Percentiles rank a stretch among this genome's conserved stretches.
Evolutionary conservation across 768 basidiomycete genomes (phyloP).

Genomic region (Coprinellus aureogranulatus): DNA sequence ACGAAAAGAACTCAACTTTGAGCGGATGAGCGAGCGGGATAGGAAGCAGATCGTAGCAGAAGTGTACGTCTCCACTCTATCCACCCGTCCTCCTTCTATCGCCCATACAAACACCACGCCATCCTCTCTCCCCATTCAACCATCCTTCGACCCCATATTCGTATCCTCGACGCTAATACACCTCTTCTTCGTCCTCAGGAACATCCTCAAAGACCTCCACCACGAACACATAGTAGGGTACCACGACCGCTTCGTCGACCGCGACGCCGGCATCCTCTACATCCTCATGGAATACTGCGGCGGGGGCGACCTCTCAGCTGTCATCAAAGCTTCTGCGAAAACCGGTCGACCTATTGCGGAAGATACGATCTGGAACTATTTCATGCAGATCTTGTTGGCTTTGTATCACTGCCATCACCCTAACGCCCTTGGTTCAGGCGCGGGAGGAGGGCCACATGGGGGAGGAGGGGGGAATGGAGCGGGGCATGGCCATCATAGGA

Average conservation of each 20-base stretch:
- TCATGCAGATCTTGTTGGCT: conserved; percentile 88
- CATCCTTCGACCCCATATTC: not conserved
- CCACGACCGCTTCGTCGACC: conserved; percentile 88
- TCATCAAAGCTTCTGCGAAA: conserved; percentile 79
- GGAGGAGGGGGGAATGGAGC: too few species aligned
- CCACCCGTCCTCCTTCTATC: not conserved
- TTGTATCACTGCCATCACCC: conserved; percentile 93
- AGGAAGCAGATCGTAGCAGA: conserved; percentile 96
- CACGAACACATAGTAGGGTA: conserved; percentile 97
- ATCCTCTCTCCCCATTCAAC: not conserved
- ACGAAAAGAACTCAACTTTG: conserved; percentile 95
- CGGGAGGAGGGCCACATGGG: too few species aligned
- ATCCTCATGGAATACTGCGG: conserved; percentile 99
- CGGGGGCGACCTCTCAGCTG: conserved; percentile 85
- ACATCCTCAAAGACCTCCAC: conserved; percentile 92
- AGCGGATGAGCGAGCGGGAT: conserved; percentile 93
- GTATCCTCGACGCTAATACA: not conserved
- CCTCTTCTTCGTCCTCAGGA: conserved; percentile 44
- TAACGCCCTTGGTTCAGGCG: conserved; percentile 26
- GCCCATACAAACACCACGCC: not conserved
- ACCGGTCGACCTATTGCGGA: conserved; percentile 76
- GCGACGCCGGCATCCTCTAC: conserved; percentile 86
- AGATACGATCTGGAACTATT: conserved; percentile 94
- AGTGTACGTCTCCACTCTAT: conserved; percentile 65
- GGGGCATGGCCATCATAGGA: conserved; percentile 28